These are phyloP conservation scores for Zymoseptoria tritici DNA, from an alignment of 2,329 filamentous ascomycete species.

Conservation along the genomic window DNA sequence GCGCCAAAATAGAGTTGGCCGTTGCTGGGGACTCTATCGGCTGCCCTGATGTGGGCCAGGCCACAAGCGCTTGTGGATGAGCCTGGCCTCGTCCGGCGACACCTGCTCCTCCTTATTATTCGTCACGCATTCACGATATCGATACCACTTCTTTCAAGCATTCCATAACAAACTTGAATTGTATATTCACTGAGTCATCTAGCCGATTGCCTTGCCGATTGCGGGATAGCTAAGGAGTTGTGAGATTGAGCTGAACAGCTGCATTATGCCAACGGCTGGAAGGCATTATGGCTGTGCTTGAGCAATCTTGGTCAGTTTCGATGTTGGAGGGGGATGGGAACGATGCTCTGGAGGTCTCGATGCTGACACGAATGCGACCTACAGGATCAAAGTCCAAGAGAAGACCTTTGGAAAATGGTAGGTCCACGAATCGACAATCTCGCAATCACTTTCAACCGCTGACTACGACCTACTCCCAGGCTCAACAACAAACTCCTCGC, in stretches of 20 bases:
- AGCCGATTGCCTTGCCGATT: background rate
- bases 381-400: constrained; percentile 53
- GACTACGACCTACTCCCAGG: constrained; percentile 40
- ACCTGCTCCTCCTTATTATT: background rate
- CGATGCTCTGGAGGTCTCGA: constrained; percentile 39
- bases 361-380: constrained; percentile 3
- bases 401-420: constrained; percentile 99
- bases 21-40: background rate
- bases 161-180: background rate
- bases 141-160: background rate
- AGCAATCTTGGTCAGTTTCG: constrained; percentile 38
- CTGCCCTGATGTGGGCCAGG: background rate
- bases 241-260: background rate
- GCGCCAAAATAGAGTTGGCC: background rate
- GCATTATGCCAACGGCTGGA: constrained; percentile 9
- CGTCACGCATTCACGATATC: background rate
- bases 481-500: constrained; percentile 88
- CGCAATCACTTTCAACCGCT: background rate
- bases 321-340: background rate
- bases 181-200: background rate
- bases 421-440: constrained; percentile 17
- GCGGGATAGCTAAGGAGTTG: background rate
- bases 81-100: background rate
- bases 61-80: background rate
- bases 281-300: constrained; percentile 35